A percentile compares a stretch with the other conserved stretches of the same genome.
phyloP scores from a whole-genome alignment of 768 basidiomycete species.

The Amyloporia xantha region DNA sequence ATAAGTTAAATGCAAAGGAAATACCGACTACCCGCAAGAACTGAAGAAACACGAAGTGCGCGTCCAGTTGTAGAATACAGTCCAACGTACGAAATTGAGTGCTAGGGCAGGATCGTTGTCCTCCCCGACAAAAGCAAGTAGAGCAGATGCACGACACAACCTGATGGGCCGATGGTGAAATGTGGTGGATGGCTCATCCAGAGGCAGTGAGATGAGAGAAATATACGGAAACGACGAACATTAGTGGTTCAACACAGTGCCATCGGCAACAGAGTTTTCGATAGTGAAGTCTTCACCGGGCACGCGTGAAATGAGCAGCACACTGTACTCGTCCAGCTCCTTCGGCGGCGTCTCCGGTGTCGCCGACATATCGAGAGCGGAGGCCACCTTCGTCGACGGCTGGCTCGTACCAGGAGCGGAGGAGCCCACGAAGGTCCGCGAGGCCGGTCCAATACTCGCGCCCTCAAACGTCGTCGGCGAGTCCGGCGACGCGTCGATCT shows the following conservation, averaged over 20 bases:
- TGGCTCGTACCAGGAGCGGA: neutral
- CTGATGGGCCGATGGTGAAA: neutral
- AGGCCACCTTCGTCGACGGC: neutral
- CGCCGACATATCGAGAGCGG: neutral
- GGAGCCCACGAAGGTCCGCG: neutral
- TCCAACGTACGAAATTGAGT: neutral
- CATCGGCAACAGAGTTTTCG: neutral
- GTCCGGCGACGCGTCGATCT: conserved; percentile 15
- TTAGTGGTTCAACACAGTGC: neutral
- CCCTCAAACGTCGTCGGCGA: conserved; percentile 1
- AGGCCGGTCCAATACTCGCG: no score
- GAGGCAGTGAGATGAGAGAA: neutral
- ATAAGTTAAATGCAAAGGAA: neutral
- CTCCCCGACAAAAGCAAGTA: neutral
- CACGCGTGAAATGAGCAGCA: conserved; percentile 5
- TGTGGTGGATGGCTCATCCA: neutral
- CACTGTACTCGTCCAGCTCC: neutral
- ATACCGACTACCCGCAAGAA: no score
- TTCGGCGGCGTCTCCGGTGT: neutral
- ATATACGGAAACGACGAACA: neutral
- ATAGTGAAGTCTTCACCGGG: conserved; percentile 3
- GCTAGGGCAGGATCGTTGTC: no score
- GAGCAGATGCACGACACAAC: neutral
- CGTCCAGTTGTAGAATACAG: neutral
- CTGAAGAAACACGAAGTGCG: no score